These are phyloP conservation scores for Ophiocordyceps camponoti-rufipedis DNA, from an alignment of 2,329 filamentous ascomycete species.

Conservation along the genomic window DNA sequence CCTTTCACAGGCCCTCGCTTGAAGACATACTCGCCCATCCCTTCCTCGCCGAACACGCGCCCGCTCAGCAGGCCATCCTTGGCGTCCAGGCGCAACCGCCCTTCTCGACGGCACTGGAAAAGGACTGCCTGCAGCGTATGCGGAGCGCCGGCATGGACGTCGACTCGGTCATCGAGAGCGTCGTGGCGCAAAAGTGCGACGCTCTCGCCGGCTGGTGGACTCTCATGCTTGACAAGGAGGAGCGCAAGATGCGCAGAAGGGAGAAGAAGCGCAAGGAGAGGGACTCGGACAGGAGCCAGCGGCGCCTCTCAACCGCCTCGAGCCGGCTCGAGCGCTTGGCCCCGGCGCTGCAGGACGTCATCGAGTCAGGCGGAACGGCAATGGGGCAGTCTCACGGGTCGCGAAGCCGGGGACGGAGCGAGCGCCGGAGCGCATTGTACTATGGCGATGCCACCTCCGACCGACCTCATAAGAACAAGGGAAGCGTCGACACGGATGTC, in stretches of 20 bases:
- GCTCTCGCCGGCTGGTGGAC: slow-evolving; percentile 92
- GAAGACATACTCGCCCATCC: slow-evolving; percentile 76
- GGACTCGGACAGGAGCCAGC: slow-evolving; percentile 63
- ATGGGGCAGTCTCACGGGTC: slow-evolving; percentile 28
- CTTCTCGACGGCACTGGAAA: slow-evolving; percentile 75
- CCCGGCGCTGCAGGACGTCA: slow-evolving; percentile 57
- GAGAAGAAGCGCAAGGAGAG: slow-evolving; percentile 74
- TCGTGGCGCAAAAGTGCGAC: slow-evolving; percentile 78
- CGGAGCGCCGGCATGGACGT: slow-evolving; percentile 85
- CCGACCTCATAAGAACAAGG: slow-evolving; percentile 40
- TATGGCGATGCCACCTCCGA: slow-evolving; percentile 49
- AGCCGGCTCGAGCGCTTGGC: slow-evolving; percentile 70
- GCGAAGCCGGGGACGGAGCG: slow-evolving; percentile 56
- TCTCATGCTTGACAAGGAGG: slow-evolving; percentile 81
- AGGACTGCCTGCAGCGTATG: slow-evolving; percentile 84
- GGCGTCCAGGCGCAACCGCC: slow-evolving; percentile 64
- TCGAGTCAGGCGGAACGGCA: slow-evolving; percentile 47
- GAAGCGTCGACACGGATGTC: slow-evolving; percentile 4
- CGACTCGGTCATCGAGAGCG: slow-evolving; percentile 86
- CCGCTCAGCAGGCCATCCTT: slow-evolving; percentile 75
- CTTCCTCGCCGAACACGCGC: slow-evolving; percentile 74
- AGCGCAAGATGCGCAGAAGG: slow-evolving; percentile 62
- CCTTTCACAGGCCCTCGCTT: slow-evolving; percentile 62
- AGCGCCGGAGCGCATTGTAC: slow-evolving; percentile 53
- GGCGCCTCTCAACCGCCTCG: slow-evolving; percentile 76